These are phyloP conservation scores for Pilatotrama ljubarskyi DNA, from an alignment of 768 basidiomycete genomes.

Conservation along the genomic window DNA sequence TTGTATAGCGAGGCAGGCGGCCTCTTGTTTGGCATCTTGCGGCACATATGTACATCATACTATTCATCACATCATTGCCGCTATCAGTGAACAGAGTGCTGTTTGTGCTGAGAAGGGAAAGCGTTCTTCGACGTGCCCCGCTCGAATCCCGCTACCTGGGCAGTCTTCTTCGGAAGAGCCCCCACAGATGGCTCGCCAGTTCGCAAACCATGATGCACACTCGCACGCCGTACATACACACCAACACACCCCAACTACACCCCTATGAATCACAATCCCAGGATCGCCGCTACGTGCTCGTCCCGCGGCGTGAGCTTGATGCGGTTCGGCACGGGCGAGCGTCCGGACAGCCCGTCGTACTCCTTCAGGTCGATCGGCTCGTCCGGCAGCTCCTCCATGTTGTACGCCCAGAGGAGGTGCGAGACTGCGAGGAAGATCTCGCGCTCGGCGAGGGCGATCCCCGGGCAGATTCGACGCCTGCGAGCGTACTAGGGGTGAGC, in stretches of 20 bases:
- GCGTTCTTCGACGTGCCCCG: too few relatives aligned
- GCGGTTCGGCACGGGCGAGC: conserved; percentile 46
- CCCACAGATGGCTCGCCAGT: too few relatives aligned
- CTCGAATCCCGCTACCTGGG: too few relatives aligned
- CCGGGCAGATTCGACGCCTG: conserved; percentile 40
- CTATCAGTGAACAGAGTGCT: too few relatives aligned
- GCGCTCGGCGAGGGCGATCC: conserved; percentile 46
- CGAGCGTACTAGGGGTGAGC: not conserved
- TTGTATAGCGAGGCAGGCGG: not conserved
- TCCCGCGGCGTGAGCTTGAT: conserved; percentile 29
- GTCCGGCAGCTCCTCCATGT: conserved; percentile 40
- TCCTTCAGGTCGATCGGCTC: conserved; percentile 48
- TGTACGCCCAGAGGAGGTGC: conserved; percentile 51
- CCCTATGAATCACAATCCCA: not conserved
- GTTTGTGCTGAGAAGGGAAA: too few relatives aligned
- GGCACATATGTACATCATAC: not conserved
- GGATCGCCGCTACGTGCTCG: conserved; percentile 11
- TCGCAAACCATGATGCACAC: too few relatives aligned
- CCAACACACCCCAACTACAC: not conserved
- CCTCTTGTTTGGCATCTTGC: not conserved
- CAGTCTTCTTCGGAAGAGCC: too few relatives aligned
- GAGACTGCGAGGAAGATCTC: conserved; percentile 48
- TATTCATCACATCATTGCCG: not conserved
- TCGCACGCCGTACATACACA: too few relatives aligned
- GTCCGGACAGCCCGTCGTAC: conserved; percentile 48